A percentile compares a stretch with the other conserved stretches of the same genome.
These are phyloP conservation scores for Lantana camara DNA, from an alignment of 257 asterid species.

Conservation along the genomic window DNA sequence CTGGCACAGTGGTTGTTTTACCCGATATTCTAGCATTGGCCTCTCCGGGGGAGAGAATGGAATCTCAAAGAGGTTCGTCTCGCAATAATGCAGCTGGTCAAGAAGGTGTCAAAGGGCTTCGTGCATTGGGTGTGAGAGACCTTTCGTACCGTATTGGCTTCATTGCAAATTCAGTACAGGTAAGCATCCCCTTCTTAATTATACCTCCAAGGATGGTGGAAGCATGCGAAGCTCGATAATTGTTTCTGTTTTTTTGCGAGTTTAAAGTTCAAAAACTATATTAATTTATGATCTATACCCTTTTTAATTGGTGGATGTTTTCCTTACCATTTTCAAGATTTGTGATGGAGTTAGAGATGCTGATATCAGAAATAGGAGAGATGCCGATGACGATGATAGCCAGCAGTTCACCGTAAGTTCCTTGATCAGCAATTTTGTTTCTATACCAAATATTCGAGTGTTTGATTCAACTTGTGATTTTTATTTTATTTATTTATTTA, in stretches of 20 bases:
- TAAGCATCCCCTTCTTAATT: slow-evolving; percentile 26
- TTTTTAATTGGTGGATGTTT: slow-evolving; percentile 10
- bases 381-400: slow-evolving; percentile 72
- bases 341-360: slow-evolving; percentile 80
- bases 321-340: slow-evolving; percentile 46
- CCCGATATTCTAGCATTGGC: slow-evolving; percentile 93
- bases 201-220: neutral
- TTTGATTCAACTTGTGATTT: neutral
- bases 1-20: slow-evolving; percentile 89
- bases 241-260: neutral
- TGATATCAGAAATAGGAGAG: slow-evolving; percentile 74
- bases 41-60: slow-evolving; percentile 95
- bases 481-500: too few species aligned
- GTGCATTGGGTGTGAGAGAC: slow-evolving; percentile 95
- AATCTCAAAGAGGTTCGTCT: slow-evolving; percentile 81
- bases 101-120: slow-evolving; percentile 94
- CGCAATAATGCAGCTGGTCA: slow-evolving; percentile 73
- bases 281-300: neutral
- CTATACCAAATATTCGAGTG: neutral
- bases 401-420: slow-evolving; percentile 69
- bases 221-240: neutral
- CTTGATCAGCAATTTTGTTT: neutral
- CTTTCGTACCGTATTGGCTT: slow-evolving; percentile 92
- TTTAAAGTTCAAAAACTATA: slow-evolving; percentile 3
- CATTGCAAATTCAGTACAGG: slow-evolving; percentile 97